These are phyloP conservation scores for Ceratocystis cacaofunesta DNA, from an alignment of 2,329 filamentous ascomycete species.

Conservation along the genomic window DNA sequence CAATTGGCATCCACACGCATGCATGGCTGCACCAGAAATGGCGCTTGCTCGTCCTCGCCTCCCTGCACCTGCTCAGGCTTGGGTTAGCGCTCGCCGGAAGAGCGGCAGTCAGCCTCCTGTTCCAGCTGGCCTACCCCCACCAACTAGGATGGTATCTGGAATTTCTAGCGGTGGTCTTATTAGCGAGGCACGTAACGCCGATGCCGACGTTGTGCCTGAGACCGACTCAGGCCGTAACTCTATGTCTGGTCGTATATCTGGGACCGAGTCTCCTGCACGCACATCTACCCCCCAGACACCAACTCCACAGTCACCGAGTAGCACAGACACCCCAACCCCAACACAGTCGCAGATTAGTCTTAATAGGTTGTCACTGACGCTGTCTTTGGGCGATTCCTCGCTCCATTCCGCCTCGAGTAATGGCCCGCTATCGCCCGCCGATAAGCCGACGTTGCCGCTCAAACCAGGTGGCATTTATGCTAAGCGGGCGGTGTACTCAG, in stretches of 20 bases:
- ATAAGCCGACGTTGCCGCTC: conserved; percentile 25
- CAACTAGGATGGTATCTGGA: conserved; percentile 35
- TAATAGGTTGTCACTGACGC: neutral
- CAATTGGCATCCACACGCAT: conserved; percentile 38
- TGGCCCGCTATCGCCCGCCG: neutral
- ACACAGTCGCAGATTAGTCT: neutral
- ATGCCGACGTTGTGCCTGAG: conserved; percentile 25
- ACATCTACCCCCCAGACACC: conserved; percentile 2
- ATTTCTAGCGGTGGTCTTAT: conserved; percentile 32
- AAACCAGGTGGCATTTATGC: conserved; percentile 33
- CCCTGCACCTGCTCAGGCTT: conserved; percentile 53
- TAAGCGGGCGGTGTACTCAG: conserved; percentile 45
- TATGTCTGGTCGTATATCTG: conserved; percentile 5
- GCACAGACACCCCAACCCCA: conserved; percentile 2
- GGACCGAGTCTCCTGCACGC: conserved; percentile 3
- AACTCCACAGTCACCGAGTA: neutral
- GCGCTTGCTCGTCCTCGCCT: conserved; percentile 52
- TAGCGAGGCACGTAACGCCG: conserved; percentile 37
- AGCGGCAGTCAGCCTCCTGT: conserved; percentile 27
- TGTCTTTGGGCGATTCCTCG: neutral
- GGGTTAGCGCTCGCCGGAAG: conserved; percentile 33
- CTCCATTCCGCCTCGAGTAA: neutral
- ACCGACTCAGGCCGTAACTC: conserved; percentile 19
- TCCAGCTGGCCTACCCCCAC: conserved; percentile 28
- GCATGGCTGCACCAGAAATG: conserved; percentile 29